A percentile compares a stretch with the other conserved stretches of the same genome.
Conservation (phyloP, 2,329 filamentous ascomycete genomes). For the Phaeosphaeriaceae sp. region DNA sequence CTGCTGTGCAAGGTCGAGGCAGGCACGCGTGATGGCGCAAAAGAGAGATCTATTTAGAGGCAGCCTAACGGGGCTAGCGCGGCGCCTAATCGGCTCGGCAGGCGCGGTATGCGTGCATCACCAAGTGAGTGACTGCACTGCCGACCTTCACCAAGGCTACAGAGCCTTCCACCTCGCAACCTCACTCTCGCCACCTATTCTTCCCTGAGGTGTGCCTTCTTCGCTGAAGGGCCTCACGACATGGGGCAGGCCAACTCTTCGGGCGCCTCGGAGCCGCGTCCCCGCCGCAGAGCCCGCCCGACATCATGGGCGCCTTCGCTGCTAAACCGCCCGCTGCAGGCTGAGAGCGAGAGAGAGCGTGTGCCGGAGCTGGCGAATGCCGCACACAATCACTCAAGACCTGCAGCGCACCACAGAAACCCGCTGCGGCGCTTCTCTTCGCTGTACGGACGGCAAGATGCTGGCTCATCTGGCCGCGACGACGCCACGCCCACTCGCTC, state of each 20-base stretch:
- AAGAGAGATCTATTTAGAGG: neutral
- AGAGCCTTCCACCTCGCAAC: conserved; percentile 10
- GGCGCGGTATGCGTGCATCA: conserved; percentile 2
- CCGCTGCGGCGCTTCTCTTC: conserved; percentile 41
- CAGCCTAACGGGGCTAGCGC: neutral
- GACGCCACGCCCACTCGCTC: conserved; percentile 28
- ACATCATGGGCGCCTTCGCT: conserved; percentile 43
- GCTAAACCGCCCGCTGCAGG: conserved; percentile 24
- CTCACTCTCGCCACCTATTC: conserved; percentile 7
- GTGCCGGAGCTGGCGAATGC: conserved; percentile 31
- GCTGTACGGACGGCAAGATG: conserved; percentile 38
- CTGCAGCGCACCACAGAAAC: conserved; percentile 33
- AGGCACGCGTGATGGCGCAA: neutral
- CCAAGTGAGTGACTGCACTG: conserved; percentile 12
- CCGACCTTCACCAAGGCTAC: neutral
- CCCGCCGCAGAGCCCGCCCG: conserved; percentile 39
- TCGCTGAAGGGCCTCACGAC: conserved; percentile 34
- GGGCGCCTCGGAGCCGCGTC: conserved; percentile 30
- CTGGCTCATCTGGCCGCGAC: conserved; percentile 35
- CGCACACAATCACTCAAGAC: conserved; percentile 22
- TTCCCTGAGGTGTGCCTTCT: conserved; percentile 26
- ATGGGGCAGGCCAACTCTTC: conserved; percentile 52
- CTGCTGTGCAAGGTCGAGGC: neutral
- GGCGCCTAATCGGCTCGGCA: conserved; percentile 4
- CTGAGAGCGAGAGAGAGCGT: conserved; percentile 23